Evolutionary conservation across 768 basidiomycete genomes (phyloP), one percentile per base, ranked within the genome.

Genomic region (Boletus sp.): DNA sequence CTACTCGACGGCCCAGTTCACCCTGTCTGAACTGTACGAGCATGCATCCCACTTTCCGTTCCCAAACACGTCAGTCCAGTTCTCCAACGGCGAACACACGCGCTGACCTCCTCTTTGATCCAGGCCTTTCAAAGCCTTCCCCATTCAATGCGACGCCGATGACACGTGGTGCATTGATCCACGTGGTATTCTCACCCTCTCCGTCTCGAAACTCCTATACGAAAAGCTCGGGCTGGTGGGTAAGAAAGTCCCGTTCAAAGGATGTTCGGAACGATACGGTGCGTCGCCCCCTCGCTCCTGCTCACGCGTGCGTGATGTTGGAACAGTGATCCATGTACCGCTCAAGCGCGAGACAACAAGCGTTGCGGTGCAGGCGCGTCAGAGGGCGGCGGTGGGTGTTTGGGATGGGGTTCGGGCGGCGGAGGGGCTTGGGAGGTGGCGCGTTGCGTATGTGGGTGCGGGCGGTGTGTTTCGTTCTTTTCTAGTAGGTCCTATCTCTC

Each of bases 161-260:
- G 86, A 88, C 55, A 76, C 75, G 2, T 90, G 89, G 88, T 87
- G 84, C 61, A 73, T 88, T 51, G 87, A 89, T 61, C 73, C 77
- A 3, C 79, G 84, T 17, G 83, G 84, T 4, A 59, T 83, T 41
- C 67, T 90, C 54, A 83, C 83, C 0, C 65, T 88, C 19, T 80
- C 73, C 25, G 74, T 84, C 6, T 74, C 74, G 40, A 83, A 83
- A 65, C 71, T 73, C 17, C 80, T 81, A 1, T 88, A 88, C 64
- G 78, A 87, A 58, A 68, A 69, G 7, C 74, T 88, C 8, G 86
- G 88, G 1, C 60, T 88, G 15, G 74, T 81, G 0, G 88, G 89
- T 5, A 69, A 70, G 53, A 75, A 72, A 27, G 54, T 86, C 41
- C 79, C 82, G 0, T 85, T 83, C 68, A 81, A 80, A 60, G 72